phyloP scores from a whole-genome alignment of 2,329 filamentous ascomycete genomes.

The Sclerotinia nivalis region DNA sequence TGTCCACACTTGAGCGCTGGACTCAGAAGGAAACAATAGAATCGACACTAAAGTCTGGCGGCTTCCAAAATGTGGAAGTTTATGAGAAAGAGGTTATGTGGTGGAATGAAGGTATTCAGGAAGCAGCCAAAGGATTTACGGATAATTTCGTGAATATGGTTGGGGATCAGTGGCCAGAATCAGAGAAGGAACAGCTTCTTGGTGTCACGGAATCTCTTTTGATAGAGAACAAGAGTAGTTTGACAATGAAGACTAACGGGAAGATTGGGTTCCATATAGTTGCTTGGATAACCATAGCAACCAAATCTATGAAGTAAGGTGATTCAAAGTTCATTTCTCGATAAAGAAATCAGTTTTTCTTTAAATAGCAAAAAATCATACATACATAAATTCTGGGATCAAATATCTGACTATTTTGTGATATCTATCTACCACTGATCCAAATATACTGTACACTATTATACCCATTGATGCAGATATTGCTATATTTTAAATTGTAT shows the following conservation, averaged over 20 bases:
- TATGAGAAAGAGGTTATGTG: constrained; percentile 1
- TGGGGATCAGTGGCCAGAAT: neutral
- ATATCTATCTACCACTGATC: no score
- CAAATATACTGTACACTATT: no score
- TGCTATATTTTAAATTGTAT: no score
- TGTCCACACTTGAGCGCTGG: neutral
- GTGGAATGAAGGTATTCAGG: constrained; percentile 9
- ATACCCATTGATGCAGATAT: no score
- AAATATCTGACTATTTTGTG: no score
- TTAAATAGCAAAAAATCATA: neutral
- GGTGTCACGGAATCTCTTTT: neutral
- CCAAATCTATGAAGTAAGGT: neutral
- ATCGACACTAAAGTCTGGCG: neutral
- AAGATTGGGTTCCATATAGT: neutral
- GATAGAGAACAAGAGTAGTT: neutral
- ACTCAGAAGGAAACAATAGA: neutral
- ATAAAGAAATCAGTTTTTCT: neutral
- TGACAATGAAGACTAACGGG: neutral
- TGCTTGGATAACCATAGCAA: neutral
- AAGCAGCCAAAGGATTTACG: constrained; percentile 8
- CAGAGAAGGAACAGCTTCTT: constrained; percentile 1
- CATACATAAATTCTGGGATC: no score
- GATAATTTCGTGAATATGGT: constrained; percentile 11
- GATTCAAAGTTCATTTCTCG: neutral
- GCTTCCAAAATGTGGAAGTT: neutral